A percentile compares a stretch with the other conserved stretches of the same genome.
Evolutionary conservation across 1,284 basidiomycete species (phyloP).

Genomic region (Moniliophthora roreri): DNA sequence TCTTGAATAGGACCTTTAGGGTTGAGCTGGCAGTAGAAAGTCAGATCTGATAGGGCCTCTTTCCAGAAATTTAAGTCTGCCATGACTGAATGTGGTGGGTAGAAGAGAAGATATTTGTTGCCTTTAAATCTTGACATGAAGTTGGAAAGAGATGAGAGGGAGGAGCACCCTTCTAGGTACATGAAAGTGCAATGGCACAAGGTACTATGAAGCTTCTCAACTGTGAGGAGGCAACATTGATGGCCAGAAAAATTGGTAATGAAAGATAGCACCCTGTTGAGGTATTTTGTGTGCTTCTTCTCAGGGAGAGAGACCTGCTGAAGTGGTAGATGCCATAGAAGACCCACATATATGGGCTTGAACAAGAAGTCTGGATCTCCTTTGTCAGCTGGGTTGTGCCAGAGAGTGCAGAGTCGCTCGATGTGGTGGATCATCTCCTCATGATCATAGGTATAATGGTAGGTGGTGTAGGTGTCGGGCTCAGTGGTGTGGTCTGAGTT

Average conservation of each 20-base stretch:
- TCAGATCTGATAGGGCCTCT: not conserved
- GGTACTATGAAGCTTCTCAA: constrained; percentile 18
- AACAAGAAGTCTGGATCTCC: constrained; percentile 11
- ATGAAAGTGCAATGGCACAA: constrained; percentile 21
- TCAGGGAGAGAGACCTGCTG: constrained; percentile 17
- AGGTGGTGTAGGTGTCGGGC: no score
- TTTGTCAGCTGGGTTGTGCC: constrained; percentile 12
- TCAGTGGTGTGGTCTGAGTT: no score
- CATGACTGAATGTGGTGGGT: not conserved
- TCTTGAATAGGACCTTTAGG: not conserved
- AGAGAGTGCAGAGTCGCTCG: constrained; percentile 4
- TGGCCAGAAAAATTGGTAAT: not conserved
- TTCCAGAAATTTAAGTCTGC: constrained; percentile 6
- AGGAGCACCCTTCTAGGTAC: constrained; percentile 8
- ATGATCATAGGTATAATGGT: constrained; percentile 3
- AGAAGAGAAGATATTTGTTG: not conserved
- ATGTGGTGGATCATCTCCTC: not conserved
- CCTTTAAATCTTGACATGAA: constrained; percentile 3
- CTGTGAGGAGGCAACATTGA: not conserved
- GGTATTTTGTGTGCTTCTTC: constrained; percentile 19
- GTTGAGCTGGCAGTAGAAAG: not conserved
- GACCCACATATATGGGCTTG: constrained; percentile 17
- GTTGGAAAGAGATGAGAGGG: constrained; percentile 8
- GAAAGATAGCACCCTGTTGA: constrained; percentile 9
- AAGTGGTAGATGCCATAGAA: constrained; percentile 17